Percentiles rank a stretch among this genome's conserved stretches.
Evolutionary conservation across 805 yeast genomes (phyloP).

Genomic region (Monosporozyma aerobia): DNA sequence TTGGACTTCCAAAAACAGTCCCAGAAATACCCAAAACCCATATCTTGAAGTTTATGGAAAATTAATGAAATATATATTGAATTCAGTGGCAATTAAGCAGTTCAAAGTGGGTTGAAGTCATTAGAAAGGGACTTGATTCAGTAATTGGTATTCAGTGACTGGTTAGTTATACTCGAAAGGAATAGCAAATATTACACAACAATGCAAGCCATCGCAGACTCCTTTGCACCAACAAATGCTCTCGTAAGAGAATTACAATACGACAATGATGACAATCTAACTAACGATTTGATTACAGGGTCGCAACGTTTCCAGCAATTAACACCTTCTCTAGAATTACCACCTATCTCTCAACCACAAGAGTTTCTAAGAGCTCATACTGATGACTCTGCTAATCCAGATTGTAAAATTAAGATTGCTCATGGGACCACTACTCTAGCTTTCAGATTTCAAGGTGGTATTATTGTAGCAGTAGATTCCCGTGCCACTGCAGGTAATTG

Average conservation of each 20-base stretch:
- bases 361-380: slow-evolving; percentile 96
- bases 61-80: no score
- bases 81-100: not conserved
- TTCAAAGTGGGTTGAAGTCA: no score
- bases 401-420: slow-evolving; percentile 90
- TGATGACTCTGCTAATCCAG: slow-evolving; percentile 87
- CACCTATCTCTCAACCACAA: slow-evolving; percentile 82
- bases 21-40: no score
- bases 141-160: no score
- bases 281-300: slow-evolving; percentile 31
- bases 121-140: no score
- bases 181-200: not conserved
- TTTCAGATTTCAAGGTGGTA: slow-evolving; percentile 92
- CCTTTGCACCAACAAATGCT: slow-evolving; percentile 15
- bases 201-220: slow-evolving; percentile 31
- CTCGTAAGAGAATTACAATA: slow-evolving; percentile 22
- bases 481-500: slow-evolving; percentile 97
- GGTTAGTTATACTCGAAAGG: no score
- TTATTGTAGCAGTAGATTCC: slow-evolving; percentile 93
- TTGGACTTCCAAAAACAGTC: no score
- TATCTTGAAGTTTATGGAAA: no score
- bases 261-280: slow-evolving; percentile 26
- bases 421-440: slow-evolving; percentile 99
- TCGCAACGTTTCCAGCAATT: slow-evolving; percentile 23
- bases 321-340: slow-evolving; percentile 58